Conservation (phyloP, 805 yeast species). For the Huiozyma sinensis region DNA sequence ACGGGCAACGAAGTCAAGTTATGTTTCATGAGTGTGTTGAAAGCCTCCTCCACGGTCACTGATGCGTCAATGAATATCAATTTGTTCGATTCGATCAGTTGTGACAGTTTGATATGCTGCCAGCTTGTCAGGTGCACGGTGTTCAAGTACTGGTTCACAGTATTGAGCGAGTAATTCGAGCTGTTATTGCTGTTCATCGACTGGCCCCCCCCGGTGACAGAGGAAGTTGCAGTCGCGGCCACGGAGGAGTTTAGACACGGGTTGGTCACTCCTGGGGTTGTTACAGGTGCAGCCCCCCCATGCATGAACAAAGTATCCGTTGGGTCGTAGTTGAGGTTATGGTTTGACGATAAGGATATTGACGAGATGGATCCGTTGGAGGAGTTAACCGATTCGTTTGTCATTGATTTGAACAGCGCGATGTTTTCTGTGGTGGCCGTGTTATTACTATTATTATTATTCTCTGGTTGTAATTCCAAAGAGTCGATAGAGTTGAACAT, state of each 20-base stretch:
- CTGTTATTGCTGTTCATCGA: background rate
- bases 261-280: background rate
- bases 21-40: slow-evolving; percentile 58
- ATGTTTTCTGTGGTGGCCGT: too few relatives aligned
- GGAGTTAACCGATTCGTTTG: slow-evolving; percentile 6
- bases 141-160: slow-evolving; percentile 21
- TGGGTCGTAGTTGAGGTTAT: background rate
- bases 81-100: slow-evolving; percentile 66
- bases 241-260: background rate
- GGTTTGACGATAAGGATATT: slow-evolving; percentile 1
- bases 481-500: background rate
- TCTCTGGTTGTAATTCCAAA: background rate
- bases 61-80: slow-evolving; percentile 56
- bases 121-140: slow-evolving; percentile 37
- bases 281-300: background rate
- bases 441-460: background rate
- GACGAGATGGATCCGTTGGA: slow-evolving; percentile 7
- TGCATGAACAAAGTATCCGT: too few relatives aligned
- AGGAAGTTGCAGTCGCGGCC: background rate
- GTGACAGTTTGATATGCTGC: slow-evolving; percentile 60
- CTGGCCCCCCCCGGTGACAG: too few relatives aligned
- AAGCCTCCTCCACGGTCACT: slow-evolving; percentile 75
- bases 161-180: slow-evolving; percentile 1
- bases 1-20: slow-evolving; percentile 83
- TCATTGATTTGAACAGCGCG: slow-evolving; percentile 1